Evolutionary conservation across 208 protist genomes (phyloP).

Genomic region (Strigomonas culicis): DNA sequence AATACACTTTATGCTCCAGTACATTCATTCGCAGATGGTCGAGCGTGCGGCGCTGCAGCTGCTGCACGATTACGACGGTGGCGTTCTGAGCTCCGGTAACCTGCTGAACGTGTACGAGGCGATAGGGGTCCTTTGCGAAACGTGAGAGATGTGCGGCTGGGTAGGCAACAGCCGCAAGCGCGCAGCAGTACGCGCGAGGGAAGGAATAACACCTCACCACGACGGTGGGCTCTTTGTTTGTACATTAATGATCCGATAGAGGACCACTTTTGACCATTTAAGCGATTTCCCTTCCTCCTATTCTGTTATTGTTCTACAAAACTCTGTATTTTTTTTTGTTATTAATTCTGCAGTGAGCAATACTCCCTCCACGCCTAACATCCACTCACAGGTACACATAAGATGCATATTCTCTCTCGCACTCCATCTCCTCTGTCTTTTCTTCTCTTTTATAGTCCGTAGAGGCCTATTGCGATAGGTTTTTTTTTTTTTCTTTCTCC

Average conservation of each 20-base stretch:
- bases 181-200: not conserved
- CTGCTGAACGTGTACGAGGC: slow-evolving; percentile 55
- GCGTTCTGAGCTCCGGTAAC: slow-evolving; percentile 56
- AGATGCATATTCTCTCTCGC: no score
- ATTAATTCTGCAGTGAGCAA: not conserved
- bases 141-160: not conserved
- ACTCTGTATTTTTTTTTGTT: not conserved
- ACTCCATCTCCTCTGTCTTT: not conserved
- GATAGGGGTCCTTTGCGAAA: slow-evolving; percentile 35
- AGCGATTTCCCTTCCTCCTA: no score
- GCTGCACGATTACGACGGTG: slow-evolving; percentile 27
- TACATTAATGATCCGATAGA: no score
- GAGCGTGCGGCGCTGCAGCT: slow-evolving; percentile 34
- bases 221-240: not conserved
- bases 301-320: no score
- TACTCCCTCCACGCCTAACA: no score
- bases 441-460: not conserved
- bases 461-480: not conserved
- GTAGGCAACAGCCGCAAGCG: not conserved
- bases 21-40: slow-evolving; percentile 41
- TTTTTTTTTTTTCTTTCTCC: slow-evolving; percentile 12
- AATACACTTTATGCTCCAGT: slow-evolving; percentile 52
- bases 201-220: not conserved
- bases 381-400: no score
- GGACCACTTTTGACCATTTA: no score